Evolutionary conservation across 495 filamentous ascomycete species (phyloP), one percentile per base, ranked within the genome.

Genomic region (Annulohypoxylon nitens): DNA sequence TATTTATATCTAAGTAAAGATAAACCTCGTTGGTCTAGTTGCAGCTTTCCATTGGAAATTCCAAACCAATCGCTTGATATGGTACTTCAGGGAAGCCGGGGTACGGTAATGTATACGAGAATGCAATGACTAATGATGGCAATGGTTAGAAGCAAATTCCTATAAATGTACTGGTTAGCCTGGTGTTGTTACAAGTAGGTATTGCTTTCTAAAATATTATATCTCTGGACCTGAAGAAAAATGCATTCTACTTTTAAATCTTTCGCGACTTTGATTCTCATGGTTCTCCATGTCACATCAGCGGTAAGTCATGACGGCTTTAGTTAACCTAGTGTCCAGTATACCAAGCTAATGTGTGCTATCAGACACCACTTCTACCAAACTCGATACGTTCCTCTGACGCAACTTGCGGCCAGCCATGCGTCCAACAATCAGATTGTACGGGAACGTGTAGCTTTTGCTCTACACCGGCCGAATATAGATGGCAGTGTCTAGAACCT

Each of bases 391-490:
- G 11, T n/a, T 45, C 14, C 14, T 14, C 14, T 6, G 41, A 45
- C 14, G 41, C 41, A n/a, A 45, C 41, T 45, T 45, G 41, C 14
- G 41, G 41, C 14, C 41, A 45, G 41, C 41, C 41, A n/a, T 45
- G 41, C 41, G 41, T 45, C 14, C 41, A 45, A 37, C 54, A 67
- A 33, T 51, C 54, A 20, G 64, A 67, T 6, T 67, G 64, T 43
- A 67, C 43, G 1, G 64, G 64, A 16, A 61, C 41, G 16, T 67
- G 64, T 45, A 67, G 64, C 33, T 67, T 67, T 41, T 67, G 64
- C 23, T 67, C 64, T 4, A 67, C 64, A 11, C 64, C 64, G 14
- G 55, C 64, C 4, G 64, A 67, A 12, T 67, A 67, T 33, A 11
- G 41, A 67, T 67, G 64, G 64, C 47, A 50, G 9, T 50, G 47